phyloP scores from a whole-genome alignment of 257 asterid species.

The Salvia miltiorrhiza region DNA sequence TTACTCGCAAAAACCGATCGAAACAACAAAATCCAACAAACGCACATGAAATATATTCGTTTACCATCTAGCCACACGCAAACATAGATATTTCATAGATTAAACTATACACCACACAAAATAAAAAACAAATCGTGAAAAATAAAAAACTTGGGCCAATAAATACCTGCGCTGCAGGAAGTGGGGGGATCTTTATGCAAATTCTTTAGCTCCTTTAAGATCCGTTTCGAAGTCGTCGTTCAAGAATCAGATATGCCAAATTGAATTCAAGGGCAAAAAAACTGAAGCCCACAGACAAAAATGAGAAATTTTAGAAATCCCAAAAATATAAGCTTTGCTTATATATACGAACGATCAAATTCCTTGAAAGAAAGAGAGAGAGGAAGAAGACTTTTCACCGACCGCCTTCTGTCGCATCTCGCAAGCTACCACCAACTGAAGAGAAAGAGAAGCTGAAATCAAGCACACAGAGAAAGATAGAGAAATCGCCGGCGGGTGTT shows the following conservation, averaged over 20 bases:
- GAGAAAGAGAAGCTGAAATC: too few species aligned
- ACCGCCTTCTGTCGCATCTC: too few species aligned
- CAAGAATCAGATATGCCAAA: conserved; percentile 36
- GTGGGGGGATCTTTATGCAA: conserved; percentile 57
- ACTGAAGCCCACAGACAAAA: conserved; percentile 3
- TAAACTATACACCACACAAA: conserved; percentile 2
- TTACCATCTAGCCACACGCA: background rate
- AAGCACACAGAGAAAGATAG: too few species aligned
- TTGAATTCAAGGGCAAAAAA: conserved; percentile 1
- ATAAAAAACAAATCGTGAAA: background rate
- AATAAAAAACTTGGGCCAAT: background rate
- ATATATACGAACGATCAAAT: conserved; percentile 5
- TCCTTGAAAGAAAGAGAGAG: background rate
- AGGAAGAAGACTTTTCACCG: too few species aligned
- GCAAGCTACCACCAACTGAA: too few species aligned
- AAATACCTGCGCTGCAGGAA: conserved; percentile 51
- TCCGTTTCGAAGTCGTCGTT: conserved; percentile 59
- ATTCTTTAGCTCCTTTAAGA: conserved; percentile 60
- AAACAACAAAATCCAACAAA: conserved; percentile 11
- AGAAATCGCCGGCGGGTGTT: too few species aligned
- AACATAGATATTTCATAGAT: conserved; percentile 34
- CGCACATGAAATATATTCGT: conserved; percentile 10
- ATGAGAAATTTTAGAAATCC: too few species aligned
- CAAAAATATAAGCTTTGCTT: too few species aligned
- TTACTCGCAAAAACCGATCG: background rate